phyloP scores from a whole-genome alignment of 73 alveolate genomes.

The Paraurostyla sp. region DNA sequence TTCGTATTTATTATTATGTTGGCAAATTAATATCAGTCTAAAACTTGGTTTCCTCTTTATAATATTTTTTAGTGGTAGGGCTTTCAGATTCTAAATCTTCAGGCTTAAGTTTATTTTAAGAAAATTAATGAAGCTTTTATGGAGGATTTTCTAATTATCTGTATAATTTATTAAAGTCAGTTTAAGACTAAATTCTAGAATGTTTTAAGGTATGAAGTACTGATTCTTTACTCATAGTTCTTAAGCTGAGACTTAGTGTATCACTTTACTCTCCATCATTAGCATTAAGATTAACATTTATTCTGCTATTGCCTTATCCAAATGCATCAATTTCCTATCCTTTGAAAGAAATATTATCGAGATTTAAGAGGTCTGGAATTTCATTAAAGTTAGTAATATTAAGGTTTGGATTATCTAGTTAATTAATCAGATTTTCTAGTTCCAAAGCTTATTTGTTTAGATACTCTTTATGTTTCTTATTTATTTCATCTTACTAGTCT shows the following conservation, averaged over 20 bases:
- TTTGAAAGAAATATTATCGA: slow-evolving; percentile 28
- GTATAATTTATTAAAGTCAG: too few species aligned
- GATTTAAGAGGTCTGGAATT: not conserved
- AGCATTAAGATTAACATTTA: not conserved
- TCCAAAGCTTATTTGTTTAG: not conserved
- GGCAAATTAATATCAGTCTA: too few species aligned
- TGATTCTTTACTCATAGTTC: slow-evolving; percentile 12
- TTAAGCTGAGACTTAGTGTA: not conserved
- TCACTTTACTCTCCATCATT: slow-evolving; percentile 8
- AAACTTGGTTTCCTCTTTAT: too few species aligned
- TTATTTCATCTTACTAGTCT: not conserved
- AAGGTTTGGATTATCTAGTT: slow-evolving; percentile 14
- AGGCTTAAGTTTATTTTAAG: not conserved
- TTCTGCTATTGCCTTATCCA: slow-evolving; percentile 38
- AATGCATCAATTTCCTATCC: slow-evolving; percentile 39
- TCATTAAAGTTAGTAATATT: slow-evolving; percentile 1
- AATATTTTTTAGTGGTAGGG: not conserved
- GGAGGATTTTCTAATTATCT: too few species aligned
- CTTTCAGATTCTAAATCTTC: not conserved
- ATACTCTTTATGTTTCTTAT: not conserved
- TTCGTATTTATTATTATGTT: too few species aligned
- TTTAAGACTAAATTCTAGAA: not conserved
- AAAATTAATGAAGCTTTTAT: too few species aligned
- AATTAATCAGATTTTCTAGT: slow-evolving; percentile 24
- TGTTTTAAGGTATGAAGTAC: not conserved